Evolutionary conservation across 2,329 filamentous ascomycete genomes (phyloP), one percentile per base, ranked within the genome.

Genomic region (Cladophialophora chaetospira): DNA sequence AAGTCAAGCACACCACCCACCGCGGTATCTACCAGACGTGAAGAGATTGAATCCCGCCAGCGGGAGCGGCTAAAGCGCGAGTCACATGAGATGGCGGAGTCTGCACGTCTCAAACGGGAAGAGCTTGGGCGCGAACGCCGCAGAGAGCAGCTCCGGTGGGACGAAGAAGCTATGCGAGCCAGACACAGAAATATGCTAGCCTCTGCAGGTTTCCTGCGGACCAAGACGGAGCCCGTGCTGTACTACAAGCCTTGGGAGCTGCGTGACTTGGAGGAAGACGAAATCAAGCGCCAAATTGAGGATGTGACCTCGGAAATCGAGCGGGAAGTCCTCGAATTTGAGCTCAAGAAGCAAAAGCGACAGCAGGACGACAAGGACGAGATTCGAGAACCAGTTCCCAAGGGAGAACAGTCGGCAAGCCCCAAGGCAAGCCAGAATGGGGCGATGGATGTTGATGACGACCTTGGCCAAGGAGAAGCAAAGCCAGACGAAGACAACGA

Each of bases 231-330:
- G 65, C 93, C 93, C 2, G 82, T 76, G 63, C 77, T 97, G 91
- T 93, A 88, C 71, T 97, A 94, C 72, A 86, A 87, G 43, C 93
- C 93, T 0, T 95, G 88, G 87, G 85, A 91, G 65, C 78, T 89
- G 54, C 84, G 83, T 28, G 71, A 77, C 4, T 79, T 83, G 42
- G 88, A 97, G 70, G 84, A 92, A 71, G 81, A 84, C 4, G 78
- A 73, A 9, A 89, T 97, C 68, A 81, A 86, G 43, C 76, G 81
- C 3, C 92, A 96, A 71, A 79, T 90, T 25, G 77, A 80, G 44
- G 82, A 87, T 50, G 83, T 82, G 13, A 81, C 91, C 70, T 78
- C 76, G 1, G 77, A 71, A 5, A 84, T 95, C 63, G 79, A 83
- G 15, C 79, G 75, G 55, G 90, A 97, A 70, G 69, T 80, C 23